A percentile compares a stretch with the other conserved stretches of the same genome.
These are phyloP conservation scores for Colletotrichum somersetense DNA, from an alignment of 2,329 filamentous ascomycete species.

Conservation along the genomic window DNA sequence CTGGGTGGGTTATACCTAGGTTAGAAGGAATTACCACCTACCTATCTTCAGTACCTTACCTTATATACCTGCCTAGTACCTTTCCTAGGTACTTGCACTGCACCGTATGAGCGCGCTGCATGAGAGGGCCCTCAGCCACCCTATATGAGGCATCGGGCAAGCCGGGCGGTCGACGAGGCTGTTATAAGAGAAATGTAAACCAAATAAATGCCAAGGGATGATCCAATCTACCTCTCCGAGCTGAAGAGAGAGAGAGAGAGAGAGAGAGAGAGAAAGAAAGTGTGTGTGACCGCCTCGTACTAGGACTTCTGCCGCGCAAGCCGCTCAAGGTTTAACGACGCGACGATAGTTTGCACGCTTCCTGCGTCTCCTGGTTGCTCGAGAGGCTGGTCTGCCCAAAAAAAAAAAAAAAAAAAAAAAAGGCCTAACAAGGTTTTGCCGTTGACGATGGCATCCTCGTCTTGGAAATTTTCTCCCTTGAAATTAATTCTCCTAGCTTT, in stretches of 20 bases:
- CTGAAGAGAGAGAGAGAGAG: not conserved
- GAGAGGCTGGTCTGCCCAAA: not conserved
- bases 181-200: not conserved
- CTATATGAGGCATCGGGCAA: constrained; percentile 5
- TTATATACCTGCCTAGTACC: no score
- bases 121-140: not conserved
- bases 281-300: no score
- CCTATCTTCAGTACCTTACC: no score
- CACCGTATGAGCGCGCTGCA: not conserved
- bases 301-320: not conserved
- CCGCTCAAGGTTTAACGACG: constrained; percentile 25
- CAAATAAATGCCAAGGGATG: not conserved
- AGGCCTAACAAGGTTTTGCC: constrained; percentile 14
- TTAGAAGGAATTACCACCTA: no score
- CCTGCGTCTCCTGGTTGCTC: not conserved
- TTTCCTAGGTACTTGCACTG: no score
- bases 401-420: not conserved
- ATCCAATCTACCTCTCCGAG: not conserved
- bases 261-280: not conserved
- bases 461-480: not conserved
- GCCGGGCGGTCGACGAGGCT: not conserved
- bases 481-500: not conserved
- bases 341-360: not conserved
- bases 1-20: no score
- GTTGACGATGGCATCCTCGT: constrained; percentile 21